These are phyloP conservation scores for Trichoderma koningii DNA, from an alignment of 2,329 filamentous ascomycete species.

Conservation along the genomic window DNA sequence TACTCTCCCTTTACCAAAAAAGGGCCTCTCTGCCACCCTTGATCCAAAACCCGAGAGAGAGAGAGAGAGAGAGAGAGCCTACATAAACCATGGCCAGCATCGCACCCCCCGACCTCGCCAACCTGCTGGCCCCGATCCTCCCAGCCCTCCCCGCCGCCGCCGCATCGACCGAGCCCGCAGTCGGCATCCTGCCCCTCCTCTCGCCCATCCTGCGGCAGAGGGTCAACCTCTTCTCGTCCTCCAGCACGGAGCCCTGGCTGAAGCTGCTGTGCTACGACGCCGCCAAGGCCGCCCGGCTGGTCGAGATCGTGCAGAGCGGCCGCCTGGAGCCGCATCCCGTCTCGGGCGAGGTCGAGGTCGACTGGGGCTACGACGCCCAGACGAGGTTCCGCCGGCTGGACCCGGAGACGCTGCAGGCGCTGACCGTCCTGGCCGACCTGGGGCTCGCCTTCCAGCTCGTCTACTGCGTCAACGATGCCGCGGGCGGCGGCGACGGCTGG, in stretches of 20 bases:
- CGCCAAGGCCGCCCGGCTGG: constrained; percentile 57
- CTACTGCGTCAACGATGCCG: constrained; percentile 67
- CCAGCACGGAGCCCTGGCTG: constrained; percentile 69
- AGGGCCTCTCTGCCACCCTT: constrained; percentile 12
- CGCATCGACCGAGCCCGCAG: constrained; percentile 58
- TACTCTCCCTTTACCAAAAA: background rate
- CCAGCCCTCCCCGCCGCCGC: constrained; percentile 62
- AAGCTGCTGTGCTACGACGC: constrained; percentile 70
- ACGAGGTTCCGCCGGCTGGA: constrained; percentile 69
- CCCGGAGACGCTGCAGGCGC: constrained; percentile 71
- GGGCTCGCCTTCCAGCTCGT: constrained; percentile 66
- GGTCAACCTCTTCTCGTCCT: constrained; percentile 64
- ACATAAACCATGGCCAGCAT: constrained; percentile 34
- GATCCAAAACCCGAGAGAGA: no score
- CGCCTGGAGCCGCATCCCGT: constrained; percentile 77
- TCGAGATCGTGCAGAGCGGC: constrained; percentile 62
- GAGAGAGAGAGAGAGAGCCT: background rate
- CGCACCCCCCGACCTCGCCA: constrained; percentile 48
- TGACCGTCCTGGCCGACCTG: constrained; percentile 63
- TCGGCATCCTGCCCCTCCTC: constrained; percentile 59
- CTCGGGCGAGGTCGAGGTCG: constrained; percentile 76
- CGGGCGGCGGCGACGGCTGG: constrained; percentile 66
- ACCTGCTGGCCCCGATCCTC: constrained; percentile 58
- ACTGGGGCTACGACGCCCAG: constrained; percentile 65
- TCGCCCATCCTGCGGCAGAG: constrained; percentile 67